Base-by-base conservation (phyloP, 345 rosid species). In the Rhodamnia rubescens region DNA sequence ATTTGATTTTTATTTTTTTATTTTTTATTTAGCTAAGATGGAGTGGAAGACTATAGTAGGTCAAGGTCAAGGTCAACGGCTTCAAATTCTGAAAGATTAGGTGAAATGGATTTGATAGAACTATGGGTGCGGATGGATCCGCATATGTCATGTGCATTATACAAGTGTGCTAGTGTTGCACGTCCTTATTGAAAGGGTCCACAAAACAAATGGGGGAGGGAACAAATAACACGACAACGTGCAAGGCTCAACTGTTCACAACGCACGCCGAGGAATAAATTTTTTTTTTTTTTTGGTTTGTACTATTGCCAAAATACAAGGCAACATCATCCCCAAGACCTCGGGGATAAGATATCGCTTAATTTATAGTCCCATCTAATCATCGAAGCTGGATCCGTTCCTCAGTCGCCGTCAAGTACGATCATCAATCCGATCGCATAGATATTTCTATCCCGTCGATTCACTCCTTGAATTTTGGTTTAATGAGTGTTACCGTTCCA, bases 351-450 rank as follows among this genome's bases (percentile, higher is more conserved):
- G 24, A 18, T 69, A 32, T 32, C 78, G 26, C 24, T 36, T 2
- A 2, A 32, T 69, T 6, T 69, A 36, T 36, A 69, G 13, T 36
- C 26, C 2, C 4, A 2, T 69, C 78, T 10, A 36, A 9, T 69
- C 47, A 69, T 36, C 1, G 78, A 32, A 18, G 54, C 47, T 69
- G 1, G 0, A 69, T 8, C 10, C 47, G 1, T 9, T 47, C 13
- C 47, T 36, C 47, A 1, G 7, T 27, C 11, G 11, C 9, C 7
- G 4, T 18, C 3, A 24, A 36, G 47, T 9, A 69, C 5, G 42
- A 29, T 40, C 6, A 4, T 8, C 40, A 0, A 29, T 10, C 42
- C 47, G 0, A 18, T 4, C 2, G 26, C 1, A 8, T 20, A 12
- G 13, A 69, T 22, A 18, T 20, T 11, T 10, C 5, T 7, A 2